Percentiles rank a stretch among this genome's conserved stretches.
These are phyloP conservation scores for Malus hybrid DNA, from an alignment of 331 rosid genomes.

Conservation along the genomic window DNA sequence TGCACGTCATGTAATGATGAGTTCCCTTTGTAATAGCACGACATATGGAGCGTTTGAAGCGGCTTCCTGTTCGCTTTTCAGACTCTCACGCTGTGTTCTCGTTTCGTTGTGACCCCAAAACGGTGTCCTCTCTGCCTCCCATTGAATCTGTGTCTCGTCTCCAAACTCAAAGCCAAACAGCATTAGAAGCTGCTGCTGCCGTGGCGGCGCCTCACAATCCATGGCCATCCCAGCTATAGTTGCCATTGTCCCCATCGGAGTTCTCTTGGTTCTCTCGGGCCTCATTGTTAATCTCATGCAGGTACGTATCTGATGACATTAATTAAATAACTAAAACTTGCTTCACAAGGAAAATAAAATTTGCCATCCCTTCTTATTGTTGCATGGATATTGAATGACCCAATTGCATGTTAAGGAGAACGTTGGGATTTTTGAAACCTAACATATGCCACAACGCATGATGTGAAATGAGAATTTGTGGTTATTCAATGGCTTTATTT, in stretches of 20 bases:
- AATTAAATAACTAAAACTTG: no score
- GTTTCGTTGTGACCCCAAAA: neutral
- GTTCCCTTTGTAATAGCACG: neutral
- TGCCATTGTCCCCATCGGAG: slow-evolving; percentile 59
- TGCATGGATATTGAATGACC: neutral
- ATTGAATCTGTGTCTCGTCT: neutral
- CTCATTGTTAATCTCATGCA: slow-evolving; percentile 60
- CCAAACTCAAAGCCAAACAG: neutral
- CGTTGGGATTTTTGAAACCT: neutral
- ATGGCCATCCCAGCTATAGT: slow-evolving; percentile 74
- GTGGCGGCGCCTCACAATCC: neutral
- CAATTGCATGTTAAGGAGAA: neutral
- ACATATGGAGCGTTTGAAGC: slow-evolving; percentile 5
- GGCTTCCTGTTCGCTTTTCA: neutral
- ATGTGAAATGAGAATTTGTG: neutral
- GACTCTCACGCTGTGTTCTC: neutral
- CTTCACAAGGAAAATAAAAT: neutral
- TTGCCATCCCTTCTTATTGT: neutral
- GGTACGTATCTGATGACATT: slow-evolving; percentile 24
- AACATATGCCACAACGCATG: neutral
- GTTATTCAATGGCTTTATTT: neutral
- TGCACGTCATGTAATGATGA: no score
- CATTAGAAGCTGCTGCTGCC: neutral
- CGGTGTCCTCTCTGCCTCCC: neutral
- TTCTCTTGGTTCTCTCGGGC: slow-evolving; percentile 70